Evolutionary conservation across 129 eudicot genomes (phyloP), one percentile per base, ranked within the genome.

Genomic region (Artemisia argyi): DNA sequence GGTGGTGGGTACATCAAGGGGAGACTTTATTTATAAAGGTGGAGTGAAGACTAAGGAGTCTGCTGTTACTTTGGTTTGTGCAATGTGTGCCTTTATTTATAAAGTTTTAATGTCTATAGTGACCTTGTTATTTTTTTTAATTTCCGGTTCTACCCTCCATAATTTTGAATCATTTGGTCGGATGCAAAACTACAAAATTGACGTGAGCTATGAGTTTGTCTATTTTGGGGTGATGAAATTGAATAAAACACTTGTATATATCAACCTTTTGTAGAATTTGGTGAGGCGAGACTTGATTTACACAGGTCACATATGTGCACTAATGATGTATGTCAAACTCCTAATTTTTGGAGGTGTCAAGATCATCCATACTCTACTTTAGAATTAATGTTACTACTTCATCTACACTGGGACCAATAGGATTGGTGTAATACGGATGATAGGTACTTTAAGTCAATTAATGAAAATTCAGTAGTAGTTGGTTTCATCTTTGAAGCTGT

Each of bases 1-100:
- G 80, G 77, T 73, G 71, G 61, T 39, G 75, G 24, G 51, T 51
- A 61, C 32, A 71, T 63, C 80, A 70, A 54, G 81, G 81, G 70
- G 80, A 59, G 80, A 72, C 83, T 78, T 81, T 75, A 80, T 83
- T 70, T 74, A 78, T 78, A 81, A 75, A 70, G 72, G 61, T 73
- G 84, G 83, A 86, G 83, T 74, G 73, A 55, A 66, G 69, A 74
- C 73, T 71, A 71, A 77, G 80, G 61, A 67, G 65, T 49, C 77
- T 77, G 70, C 55, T 68, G 47, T 75, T 68, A 65, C 51, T 68
- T 74, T 53, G 84, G 76, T 19, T 82, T 61, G 75, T 62, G 51
- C 73, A 61, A 44, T 52, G 58, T 42, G 14, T 42, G 80, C 46
- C 77, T 80, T 76, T 72, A 83, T 80, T 86, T 82, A 82, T 67